Evolutionary conservation across 2,329 filamentous ascomycete species (phyloP), one percentile per base, ranked within the genome.

Genomic region (Pseudocercospora fuligena): DNA sequence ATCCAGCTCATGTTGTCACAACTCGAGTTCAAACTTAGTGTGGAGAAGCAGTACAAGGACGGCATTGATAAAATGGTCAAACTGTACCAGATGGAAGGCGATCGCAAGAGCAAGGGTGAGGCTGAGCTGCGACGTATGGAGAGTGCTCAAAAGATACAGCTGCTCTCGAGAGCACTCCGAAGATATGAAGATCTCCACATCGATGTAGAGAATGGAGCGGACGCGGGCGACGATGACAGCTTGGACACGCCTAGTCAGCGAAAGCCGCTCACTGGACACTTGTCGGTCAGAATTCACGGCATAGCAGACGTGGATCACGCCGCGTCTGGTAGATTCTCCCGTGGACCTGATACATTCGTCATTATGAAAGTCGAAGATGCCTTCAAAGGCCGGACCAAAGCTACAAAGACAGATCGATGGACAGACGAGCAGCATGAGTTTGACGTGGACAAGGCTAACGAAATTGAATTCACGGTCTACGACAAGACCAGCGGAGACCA

Each of bases 31-130:
- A 99, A 99, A 83, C 87, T 99, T 68, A 97, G 95, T 72, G 95
- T 99, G 29, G 95, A 99, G 80, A 97, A 97, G 78, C 95, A 99
- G 81, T 99, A 99, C 81, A 93, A 98, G 72, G 96, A 97, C 77
- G 95, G 95, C 69, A 95, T 99, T 73, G 95, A 99, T 81, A 99
- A 99, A 84, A 98, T 99, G 95, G 92, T 97, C 56, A 93, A 95
- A 78, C 85, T 99, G 40, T 99, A 99, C 78, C 90, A 95, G 78
- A 95, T 98, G 87, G 95, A 98, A 79, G 94, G 95, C 31, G 95
- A 99, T 78, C 90, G 94, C 73, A 97, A 97, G 84, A 98, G 94
- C 82, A 92, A 91, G 78, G 89, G 92, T 65, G 95, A 99, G 80
- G 95, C 95, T 49, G 93, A 97, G 74, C 92, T 90, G 59, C 89